Percentiles rank a stretch among this genome's conserved stretches.
phyloP scores from a whole-genome alignment of 306 rosid species.

The Canavalia gladiata region DNA sequence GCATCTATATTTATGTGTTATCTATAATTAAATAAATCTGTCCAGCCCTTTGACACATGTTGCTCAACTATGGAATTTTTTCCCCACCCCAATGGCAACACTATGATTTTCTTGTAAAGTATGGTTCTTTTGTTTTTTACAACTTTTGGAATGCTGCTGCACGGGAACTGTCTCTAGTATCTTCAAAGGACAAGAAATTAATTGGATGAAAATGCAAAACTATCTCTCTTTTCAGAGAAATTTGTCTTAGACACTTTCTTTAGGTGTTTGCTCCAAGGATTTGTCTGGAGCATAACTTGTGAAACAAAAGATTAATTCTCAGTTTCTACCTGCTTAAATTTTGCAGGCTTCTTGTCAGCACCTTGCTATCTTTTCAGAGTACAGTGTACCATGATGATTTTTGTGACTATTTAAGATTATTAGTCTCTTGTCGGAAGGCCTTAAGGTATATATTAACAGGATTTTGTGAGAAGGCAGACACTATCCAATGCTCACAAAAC shows the following conservation, averaged over 20 bases:
- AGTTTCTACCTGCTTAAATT: conserved; percentile 35
- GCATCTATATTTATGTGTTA: not conserved
- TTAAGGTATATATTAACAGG: conserved; percentile 62
- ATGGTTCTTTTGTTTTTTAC: too few species aligned
- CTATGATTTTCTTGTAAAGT: too few species aligned
- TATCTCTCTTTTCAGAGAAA: conserved; percentile 8
- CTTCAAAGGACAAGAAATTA: conserved; percentile 15
- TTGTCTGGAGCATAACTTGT: conserved; percentile 36
- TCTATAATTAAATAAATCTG: not conserved
- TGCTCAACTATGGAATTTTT: too few species aligned
- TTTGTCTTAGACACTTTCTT: not conserved
- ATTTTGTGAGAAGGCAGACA: conserved; percentile 61
- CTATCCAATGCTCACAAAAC: conserved; percentile 47
- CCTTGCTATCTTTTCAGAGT: conserved; percentile 60
- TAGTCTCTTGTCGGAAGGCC: conserved; percentile 85
- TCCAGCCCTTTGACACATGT: too few species aligned
- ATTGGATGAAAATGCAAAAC: conserved; percentile 32
- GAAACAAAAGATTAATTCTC: conserved; percentile 28
- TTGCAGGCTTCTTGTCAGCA: conserved; percentile 79
- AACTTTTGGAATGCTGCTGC: too few species aligned
- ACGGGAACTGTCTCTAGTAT: too few species aligned
- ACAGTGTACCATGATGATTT: conserved; percentile 44
- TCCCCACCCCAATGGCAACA: too few species aligned
- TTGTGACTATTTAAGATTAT: conserved; percentile 71
- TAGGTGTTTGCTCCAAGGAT: conserved; percentile 33